Base-by-base conservation (phyloP, 345 rosid species). In the Rhodamnia argentea region DNA sequence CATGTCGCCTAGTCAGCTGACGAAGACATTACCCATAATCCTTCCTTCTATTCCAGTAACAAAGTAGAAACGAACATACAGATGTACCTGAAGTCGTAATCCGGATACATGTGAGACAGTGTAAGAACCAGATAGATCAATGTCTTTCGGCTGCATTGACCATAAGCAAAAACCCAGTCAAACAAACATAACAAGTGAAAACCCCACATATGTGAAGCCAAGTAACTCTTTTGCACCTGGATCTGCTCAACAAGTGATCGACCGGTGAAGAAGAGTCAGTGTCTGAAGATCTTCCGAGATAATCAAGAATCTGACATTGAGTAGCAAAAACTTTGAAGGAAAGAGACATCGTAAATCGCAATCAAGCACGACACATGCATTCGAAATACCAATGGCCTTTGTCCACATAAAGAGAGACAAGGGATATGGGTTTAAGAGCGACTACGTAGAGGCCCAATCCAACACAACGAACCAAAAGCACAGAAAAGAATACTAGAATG, bases 21-120 rank as follows among this genome's bases (percentile, higher is more conserved):
- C 96, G 86, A 87, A 94, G 96, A 87, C 99, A 96, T 95, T 97
- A 96, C 98, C 99, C 99, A 92, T 96, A 95, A 96, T 91, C 99
- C 98, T 90, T 92, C 86, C 90, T 91, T 88, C 82, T 85, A 83
- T 83, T 64, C 58, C 13, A 51, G 20, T 32, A 62, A 74, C 47
- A 64, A 40, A 70, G 22, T 70, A 70, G 47, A 70, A 70, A 70
- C 6, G 1, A 89, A 91, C 53, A 86, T 83, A 90, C 87, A 89
- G 83, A 84, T 87, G 60, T 96, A 97, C 99, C 99, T 97, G 96
- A 97, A 97, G 90, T 96, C 99, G 84, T 94, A 96, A 89, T 97
- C 99, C 5, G 98, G 99, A 90, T 92, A 94, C 95, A 96, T 92
- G 90, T 94, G 99, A 88, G 88, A 92, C 87, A 97, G 98, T 22